A percentile compares a stretch with the other conserved stretches of the same genome.
Evolutionary conservation across 768 basidiomycete genomes (phyloP).

Genomic region (Ephemerocybe angulata): DNA sequence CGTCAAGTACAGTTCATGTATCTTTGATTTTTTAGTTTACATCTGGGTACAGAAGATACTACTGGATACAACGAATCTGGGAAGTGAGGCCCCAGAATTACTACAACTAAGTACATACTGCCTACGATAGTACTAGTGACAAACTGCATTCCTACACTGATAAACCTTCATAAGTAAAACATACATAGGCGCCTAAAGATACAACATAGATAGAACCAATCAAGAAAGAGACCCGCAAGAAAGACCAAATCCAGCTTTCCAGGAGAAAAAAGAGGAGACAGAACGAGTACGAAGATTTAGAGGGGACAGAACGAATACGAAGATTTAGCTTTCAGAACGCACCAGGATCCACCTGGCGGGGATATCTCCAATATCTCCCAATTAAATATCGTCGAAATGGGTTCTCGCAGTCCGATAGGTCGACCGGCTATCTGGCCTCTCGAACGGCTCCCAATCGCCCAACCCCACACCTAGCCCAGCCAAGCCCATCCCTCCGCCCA

Average conservation of each 20-base stretch:
- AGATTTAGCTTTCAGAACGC: too few relatives aligned
- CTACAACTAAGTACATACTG: not conserved
- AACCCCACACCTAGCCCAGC: not conserved
- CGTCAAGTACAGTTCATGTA: too few relatives aligned
- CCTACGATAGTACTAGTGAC: not conserved
- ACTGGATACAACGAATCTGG: not conserved
- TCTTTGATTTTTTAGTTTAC: too few relatives aligned
- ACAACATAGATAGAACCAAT: not conserved
- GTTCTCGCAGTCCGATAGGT: conserved; percentile 36
- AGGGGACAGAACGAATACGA: too few relatives aligned
- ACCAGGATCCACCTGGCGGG: too few relatives aligned
- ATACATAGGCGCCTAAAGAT: not conserved
- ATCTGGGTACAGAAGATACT: not conserved
- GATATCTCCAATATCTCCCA: too few relatives aligned
- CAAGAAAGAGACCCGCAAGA: not conserved
- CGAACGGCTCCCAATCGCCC: conserved; percentile 6
- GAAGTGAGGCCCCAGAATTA: not conserved
- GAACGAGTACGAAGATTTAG: too few relatives aligned
- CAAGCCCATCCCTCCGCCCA: not conserved
- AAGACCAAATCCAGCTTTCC: too few relatives aligned
- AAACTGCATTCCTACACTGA: not conserved
- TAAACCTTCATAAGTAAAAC: not conserved
- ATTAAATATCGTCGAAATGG: conserved; percentile 20
- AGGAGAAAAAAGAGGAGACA: not conserved
- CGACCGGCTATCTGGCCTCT: conserved; percentile 29